Base-by-base conservation (phyloP, 768 basidiomycete species). In the Collybia sordida region DNA sequence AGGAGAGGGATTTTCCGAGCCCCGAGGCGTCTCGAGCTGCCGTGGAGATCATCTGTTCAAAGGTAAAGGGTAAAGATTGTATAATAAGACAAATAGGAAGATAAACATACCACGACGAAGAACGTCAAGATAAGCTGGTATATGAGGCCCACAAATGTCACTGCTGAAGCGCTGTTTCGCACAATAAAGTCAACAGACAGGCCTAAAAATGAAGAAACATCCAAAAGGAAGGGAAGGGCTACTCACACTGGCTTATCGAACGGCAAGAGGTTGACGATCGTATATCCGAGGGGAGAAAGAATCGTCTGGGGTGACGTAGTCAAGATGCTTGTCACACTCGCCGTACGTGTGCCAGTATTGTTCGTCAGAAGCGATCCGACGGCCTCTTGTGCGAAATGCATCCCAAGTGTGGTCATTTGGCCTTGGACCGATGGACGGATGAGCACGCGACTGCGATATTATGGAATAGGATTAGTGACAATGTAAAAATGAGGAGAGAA, bases 201-300 rank as follows among this genome's bases (percentile, higher is more conserved):
- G 11, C 12, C 21, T 9, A 9, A 17, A 39, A 47, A 5, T 12
- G 15, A 11, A 19, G 31, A 25, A 18, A 24, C n/a, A n/a, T n/a
- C n/a, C n/a, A 37, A 9, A n/a, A 17, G 28, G 15, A 14, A 9
- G 28, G 18, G 44, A n/a, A 31, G 25, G 23, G 36, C 7, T 5
- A 36, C 82, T n/a, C 73, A 85, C 83, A 79, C 80, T 25, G 83
- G 77, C 17, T 78, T 63, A 57, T 85, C 74, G 51, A 86, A 88
- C 0, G 86, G 83, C 28, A 76, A 66, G 1, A 82, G 57, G 52
- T 88, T 85, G 38, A 69, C 48, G 24, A 81, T 52, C 1, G 62
- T 74, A 53, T 75, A 85, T 14, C 60, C 67, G 3, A 84, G 57
- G 0, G 86, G 83, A 9, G 65, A 56, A 2, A 71, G 64, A 25